Base-by-base conservation (phyloP, 2,329 filamentous ascomycete genomes). In the Claviceps capensis region DNA sequence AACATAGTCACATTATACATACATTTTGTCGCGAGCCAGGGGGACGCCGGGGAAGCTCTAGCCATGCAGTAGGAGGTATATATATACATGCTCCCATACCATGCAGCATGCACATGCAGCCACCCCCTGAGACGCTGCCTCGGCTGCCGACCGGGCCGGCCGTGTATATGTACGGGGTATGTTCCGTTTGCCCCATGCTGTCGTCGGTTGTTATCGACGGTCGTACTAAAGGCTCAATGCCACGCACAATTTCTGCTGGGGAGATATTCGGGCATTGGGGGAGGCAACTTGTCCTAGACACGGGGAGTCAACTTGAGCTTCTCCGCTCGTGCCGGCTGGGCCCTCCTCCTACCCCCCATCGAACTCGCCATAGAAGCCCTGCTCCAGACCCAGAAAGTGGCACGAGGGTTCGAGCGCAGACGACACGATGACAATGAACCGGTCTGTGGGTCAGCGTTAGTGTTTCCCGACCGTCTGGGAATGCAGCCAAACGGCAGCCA, bases 401-500 rank as follows among this genome's bases (percentile, higher is more conserved):
- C 26, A 30, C 8, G 26, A 30, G 26, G 54, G 57, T 57, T 62
- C 63, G 53, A 54, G 53, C 38, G 48, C 26, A 44, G 38, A 9
- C 26, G 8, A 30, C 30, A 57, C n/a, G 55, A 50, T 57, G 56
- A 54, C 58, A 56, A 61, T 55, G 59, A 63, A 62, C 60, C 54
- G 56, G 56, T 52, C 40, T 55, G 63, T 63, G 63, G 61, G 62
- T 59, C 53, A 47, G 52, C 43, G 49, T 45, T 58, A 59, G 57
- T 58, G 59, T 58, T 62, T 65, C 59, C 61, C 64, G 63, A 61
- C 58, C 61, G 56, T 64, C 62, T 65, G 64, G 64, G 58, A 64
- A 61, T 55, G 56, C 55, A 59, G 60, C 57, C 50, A 60, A 57
- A 54, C 53, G 26, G 26, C 26, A 30, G 8, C 54, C 61, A 45